phyloP scores from a whole-genome alignment of 2,329 filamentous ascomycete genomes.

The Diplodia sapinea region DNA sequence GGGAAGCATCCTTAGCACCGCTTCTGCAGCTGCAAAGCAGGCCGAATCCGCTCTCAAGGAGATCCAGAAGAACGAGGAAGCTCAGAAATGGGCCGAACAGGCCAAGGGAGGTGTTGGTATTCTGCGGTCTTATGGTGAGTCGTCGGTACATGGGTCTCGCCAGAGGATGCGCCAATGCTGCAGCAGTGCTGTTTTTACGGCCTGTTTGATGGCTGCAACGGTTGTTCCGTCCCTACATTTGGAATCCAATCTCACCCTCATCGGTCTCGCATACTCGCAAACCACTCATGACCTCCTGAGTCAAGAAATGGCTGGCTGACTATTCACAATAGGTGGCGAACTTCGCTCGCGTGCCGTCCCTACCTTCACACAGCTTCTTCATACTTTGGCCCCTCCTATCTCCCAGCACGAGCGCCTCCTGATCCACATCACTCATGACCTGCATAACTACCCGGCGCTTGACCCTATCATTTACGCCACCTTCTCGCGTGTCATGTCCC shows the following conservation, averaged over 20 bases:
- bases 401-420: slow-evolving; percentile 95
- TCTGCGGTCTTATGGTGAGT: slow-evolving; percentile 74
- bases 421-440: slow-evolving; percentile 96
- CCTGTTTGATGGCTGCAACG: too few relatives aligned
- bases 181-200: too few relatives aligned
- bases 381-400: slow-evolving; percentile 94
- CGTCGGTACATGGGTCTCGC: slow-evolving; percentile 32
- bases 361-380: slow-evolving; percentile 91
- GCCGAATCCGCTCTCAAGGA: slow-evolving; percentile 93
- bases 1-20: slow-evolving; percentile 83
- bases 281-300: too few relatives aligned
- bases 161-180: too few relatives aligned
- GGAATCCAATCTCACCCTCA: too few relatives aligned
- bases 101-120: slow-evolving; percentile 82
- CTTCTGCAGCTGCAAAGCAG: slow-evolving; percentile 75
- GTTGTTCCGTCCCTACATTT: too few relatives aligned
- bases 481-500: slow-evolving; percentile 96
- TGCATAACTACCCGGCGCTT: slow-evolving; percentile 90
- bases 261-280: too few relatives aligned
- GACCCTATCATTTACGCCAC: slow-evolving; percentile 90
- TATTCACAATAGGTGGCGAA: slow-evolving; percentile 71
- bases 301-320: neutral
- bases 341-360: slow-evolving; percentile 73
- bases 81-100: slow-evolving; percentile 94
- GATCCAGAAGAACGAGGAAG: slow-evolving; percentile 95